Evolutionary conservation across 495 filamentous ascomycete genomes (phyloP).

Genomic region (Penicillium argentinense): DNA sequence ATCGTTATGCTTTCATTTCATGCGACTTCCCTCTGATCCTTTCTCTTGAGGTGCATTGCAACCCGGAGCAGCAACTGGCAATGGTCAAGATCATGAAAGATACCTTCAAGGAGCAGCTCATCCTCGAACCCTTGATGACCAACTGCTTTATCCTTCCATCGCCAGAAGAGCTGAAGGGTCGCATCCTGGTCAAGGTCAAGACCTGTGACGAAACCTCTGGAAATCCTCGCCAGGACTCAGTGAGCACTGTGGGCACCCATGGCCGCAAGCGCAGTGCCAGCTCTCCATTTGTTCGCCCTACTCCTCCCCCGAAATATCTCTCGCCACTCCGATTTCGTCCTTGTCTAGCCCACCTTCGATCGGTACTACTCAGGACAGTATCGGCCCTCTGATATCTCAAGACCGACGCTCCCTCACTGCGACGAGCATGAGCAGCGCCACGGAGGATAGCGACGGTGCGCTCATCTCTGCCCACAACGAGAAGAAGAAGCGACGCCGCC

Average conservation of each 20-base stretch:
- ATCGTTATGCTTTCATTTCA: constrained; percentile 84
- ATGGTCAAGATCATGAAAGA: constrained; percentile 93
- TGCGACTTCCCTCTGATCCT: constrained; percentile 85
- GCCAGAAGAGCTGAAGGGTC: constrained; percentile 77
- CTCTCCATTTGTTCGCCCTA: constrained; percentile 67
- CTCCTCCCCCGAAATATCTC: constrained; percentile 48
- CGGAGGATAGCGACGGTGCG: constrained; percentile 63
- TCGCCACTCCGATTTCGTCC: constrained; percentile 52
- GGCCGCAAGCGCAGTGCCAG: constrained; percentile 80
- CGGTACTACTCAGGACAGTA: constrained; percentile 39
- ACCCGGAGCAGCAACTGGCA: constrained; percentile 70
- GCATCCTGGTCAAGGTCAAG: constrained; percentile 94
- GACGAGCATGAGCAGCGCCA: constrained; percentile 58
- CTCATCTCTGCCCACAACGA: constrained; percentile 43
- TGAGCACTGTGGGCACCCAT: constrained; percentile 40
- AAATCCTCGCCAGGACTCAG: constrained; percentile 38
- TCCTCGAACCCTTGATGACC: constrained; percentile 69
- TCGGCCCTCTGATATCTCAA: constrained; percentile 44
- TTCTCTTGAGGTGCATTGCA: constrained; percentile 95
- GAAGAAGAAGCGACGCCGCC: constrained; percentile 52
- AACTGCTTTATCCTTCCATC: constrained; percentile 70
- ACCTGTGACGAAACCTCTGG: constrained; percentile 49
- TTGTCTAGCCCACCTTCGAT: constrained; percentile 58
- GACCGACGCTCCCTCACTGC: constrained; percentile 54
- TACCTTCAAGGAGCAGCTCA: constrained; percentile 72